These are phyloP conservation scores for Ganoderma resinaceum DNA, from an alignment of 1,284 basidiomycete species.

Conservation along the genomic window DNA sequence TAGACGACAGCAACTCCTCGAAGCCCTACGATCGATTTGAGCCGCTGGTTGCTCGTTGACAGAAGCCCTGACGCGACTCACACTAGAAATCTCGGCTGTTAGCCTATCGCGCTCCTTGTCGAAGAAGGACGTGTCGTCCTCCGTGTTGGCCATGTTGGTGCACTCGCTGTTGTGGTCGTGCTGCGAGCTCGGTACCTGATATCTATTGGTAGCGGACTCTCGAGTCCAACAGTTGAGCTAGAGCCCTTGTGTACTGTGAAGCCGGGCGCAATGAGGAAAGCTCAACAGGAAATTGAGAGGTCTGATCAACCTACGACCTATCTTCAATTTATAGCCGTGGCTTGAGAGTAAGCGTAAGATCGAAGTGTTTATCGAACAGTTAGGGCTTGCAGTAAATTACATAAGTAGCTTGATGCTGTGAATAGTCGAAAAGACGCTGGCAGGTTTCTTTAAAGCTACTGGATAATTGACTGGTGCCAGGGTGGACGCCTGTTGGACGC, in stretches of 20 bases:
- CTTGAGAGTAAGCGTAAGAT: not conserved
- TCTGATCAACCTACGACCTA: not conserved
- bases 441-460: not conserved
- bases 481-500: no score
- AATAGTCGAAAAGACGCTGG: not conserved
- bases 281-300: not conserved
- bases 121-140: slow-evolving; percentile 73
- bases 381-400: not conserved
- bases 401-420: not conserved
- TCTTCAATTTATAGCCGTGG: not conserved
- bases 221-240: not conserved
- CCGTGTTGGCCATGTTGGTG: slow-evolving; percentile 33
- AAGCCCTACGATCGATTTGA: slow-evolving; percentile 69
- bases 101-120: slow-evolving; percentile 80
- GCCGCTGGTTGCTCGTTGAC: not conserved
- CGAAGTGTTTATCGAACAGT: not conserved
- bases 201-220: not conserved
- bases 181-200: not conserved
- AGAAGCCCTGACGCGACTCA: slow-evolving; percentile 43
- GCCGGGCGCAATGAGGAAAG: not conserved
- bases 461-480: not conserved
- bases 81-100: slow-evolving; percentile 74
- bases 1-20: slow-evolving; percentile 86
- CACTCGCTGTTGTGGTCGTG: not conserved
- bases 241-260: not conserved